phyloP scores from a whole-genome alignment of 1,284 basidiomycete species.

The Porodaedalea pini region DNA sequence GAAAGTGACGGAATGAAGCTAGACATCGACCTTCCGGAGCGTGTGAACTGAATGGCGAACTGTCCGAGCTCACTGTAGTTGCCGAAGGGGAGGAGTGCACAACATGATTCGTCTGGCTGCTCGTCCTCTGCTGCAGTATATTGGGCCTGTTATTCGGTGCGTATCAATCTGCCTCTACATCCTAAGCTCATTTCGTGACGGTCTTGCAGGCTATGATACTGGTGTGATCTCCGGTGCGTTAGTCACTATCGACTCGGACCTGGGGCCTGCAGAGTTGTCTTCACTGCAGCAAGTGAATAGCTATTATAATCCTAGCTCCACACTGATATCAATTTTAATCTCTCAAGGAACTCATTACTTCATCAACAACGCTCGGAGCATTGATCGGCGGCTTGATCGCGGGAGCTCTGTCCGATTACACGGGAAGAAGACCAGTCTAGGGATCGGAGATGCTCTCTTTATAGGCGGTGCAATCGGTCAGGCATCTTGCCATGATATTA shows the following conservation, averaged over 20 bases:
- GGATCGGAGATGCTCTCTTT: conserved; percentile 71
- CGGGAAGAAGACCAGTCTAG: conserved; percentile 68
- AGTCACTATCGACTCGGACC: conserved; percentile 67
- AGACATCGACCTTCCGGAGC: background rate
- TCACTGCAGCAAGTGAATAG: conserved; percentile 64
- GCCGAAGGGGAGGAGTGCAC: conserved; percentile 69
- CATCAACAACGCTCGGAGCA: conserved; percentile 76
- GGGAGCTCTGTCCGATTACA: conserved; percentile 69
- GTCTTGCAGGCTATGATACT: conserved; percentile 65
- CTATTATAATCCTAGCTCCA: background rate
- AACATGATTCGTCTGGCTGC: conserved; percentile 68
- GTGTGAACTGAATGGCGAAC: conserved; percentile 37
- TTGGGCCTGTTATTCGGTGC: conserved; percentile 76
- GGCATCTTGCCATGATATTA: conserved; percentile 60
- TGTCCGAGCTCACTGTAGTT: conserved; percentile 57
- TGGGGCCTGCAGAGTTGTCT: conserved; percentile 57
- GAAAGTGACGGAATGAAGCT: background rate
- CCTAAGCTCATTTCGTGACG: background rate
- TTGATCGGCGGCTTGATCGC: conserved; percentile 70
- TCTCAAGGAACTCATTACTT: conserved; percentile 75
- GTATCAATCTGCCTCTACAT: conserved; percentile 27
- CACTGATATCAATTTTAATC: no score
- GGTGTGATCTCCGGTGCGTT: conserved; percentile 77
- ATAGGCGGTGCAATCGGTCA: conserved; percentile 71
- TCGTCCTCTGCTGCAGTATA: conserved; percentile 63